phyloP scores from a whole-genome alignment of 148 eudicot species.

The Oxyria digyna region DNA sequence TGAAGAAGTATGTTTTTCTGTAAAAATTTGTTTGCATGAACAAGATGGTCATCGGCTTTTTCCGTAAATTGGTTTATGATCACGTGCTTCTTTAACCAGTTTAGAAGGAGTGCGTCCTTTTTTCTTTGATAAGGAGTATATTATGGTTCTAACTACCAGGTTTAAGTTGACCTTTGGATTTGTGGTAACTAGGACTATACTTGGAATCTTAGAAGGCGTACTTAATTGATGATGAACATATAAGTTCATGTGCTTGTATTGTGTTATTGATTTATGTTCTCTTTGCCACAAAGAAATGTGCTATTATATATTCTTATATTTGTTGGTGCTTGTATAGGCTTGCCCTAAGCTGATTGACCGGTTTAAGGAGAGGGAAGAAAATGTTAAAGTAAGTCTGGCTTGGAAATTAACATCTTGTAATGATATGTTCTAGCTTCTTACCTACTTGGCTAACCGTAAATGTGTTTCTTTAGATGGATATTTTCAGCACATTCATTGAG shows the following conservation, averaged over 20 bases:
- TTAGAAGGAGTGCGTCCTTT: neutral
- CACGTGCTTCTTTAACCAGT: too few relatives aligned
- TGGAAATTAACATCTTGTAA: neutral
- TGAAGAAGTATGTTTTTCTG: slow-evolving; percentile 42
- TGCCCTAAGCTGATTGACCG: slow-evolving; percentile 94
- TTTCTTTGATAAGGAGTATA: neutral
- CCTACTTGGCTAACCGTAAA: neutral
- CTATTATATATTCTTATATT: neutral
- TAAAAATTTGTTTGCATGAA: neutral
- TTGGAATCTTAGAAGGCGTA: neutral
- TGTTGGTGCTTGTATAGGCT: slow-evolving; percentile 35
- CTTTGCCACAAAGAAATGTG: too few relatives aligned
- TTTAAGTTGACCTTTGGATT: neutral
- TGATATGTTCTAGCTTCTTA: neutral
- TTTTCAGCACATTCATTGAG: slow-evolving; percentile 93
- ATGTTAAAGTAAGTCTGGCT: slow-evolving; percentile 56
- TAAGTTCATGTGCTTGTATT: neutral
- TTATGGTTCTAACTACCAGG: neutral
- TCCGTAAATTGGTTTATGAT: too few relatives aligned
- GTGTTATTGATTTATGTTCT: too few relatives aligned
- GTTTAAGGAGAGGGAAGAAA: slow-evolving; percentile 93
- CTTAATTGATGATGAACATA: neutral
- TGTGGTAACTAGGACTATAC: neutral
- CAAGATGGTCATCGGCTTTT: neutral
- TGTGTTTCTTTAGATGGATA: slow-evolving; percentile 58